A percentile compares a stretch with the other conserved stretches of the same genome.
These are phyloP conservation scores for Lodderomyces pseudojiufengensis DNA, from an alignment of 1,139 yeast species.

Conservation along the genomic window DNA sequence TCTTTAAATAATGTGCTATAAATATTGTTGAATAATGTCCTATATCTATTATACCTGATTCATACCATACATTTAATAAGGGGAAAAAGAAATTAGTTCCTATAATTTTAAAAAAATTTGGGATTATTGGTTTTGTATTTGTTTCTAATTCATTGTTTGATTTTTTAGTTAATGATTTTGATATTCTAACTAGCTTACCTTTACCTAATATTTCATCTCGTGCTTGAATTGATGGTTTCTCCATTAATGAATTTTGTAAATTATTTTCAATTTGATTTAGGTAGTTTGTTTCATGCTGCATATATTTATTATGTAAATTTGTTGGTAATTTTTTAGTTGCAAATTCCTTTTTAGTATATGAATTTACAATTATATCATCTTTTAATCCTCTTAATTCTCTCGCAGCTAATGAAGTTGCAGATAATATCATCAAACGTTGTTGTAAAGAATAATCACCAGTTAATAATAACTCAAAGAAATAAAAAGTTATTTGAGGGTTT, in stretches of 20 bases:
- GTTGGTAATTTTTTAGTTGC: conserved; percentile 48
- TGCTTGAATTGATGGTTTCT: conserved; percentile 38
- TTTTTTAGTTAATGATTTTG: conserved; percentile 19
- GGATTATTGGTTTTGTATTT: conserved; percentile 14
- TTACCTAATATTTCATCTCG: conserved; percentile 34
- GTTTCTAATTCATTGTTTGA: conserved; percentile 4
- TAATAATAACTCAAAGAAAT: conserved; percentile 40
- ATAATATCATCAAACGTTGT: conserved; percentile 52
- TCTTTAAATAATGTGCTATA: conserved; percentile 56
- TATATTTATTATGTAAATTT: conserved; percentile 38
- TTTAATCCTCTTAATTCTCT: conserved; percentile 57
- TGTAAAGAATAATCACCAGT: conserved; percentile 67
- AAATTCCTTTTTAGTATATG: conserved; percentile 27
- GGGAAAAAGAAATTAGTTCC: conserved; percentile 53
- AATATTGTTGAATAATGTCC: conserved; percentile 57
- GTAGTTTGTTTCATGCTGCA: conserved; percentile 14
- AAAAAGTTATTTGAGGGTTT: conserved; percentile 38
- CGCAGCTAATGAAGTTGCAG: conserved; percentile 55
- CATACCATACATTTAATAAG: conserved; percentile 52
- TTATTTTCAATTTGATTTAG: conserved; percentile 8
- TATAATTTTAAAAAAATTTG: conserved; percentile 44
- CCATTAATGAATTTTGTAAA: conserved; percentile 34
- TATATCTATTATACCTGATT: conserved; percentile 36
- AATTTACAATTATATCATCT: conserved; percentile 42
- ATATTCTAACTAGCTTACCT: conserved; percentile 51